phyloP scores from a whole-genome alignment of 441 rosid species.

The Theobroma grandiflorum region DNA sequence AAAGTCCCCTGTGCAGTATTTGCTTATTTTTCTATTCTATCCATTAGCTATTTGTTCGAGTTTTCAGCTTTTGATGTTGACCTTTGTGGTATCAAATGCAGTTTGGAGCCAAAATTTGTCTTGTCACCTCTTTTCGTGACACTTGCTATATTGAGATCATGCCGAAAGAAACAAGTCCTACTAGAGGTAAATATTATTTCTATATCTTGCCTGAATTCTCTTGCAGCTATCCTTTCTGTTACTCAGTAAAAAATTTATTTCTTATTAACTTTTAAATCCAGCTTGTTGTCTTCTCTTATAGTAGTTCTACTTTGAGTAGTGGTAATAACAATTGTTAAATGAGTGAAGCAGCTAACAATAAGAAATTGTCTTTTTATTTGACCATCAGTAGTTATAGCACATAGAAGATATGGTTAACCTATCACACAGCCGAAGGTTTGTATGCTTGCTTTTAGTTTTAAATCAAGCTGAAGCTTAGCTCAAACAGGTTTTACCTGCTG shows the following conservation, averaged over 20 bases:
- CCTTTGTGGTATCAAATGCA: slow-evolving; percentile 48
- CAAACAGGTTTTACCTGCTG: neutral
- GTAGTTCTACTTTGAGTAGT: neutral
- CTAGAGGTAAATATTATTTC: slow-evolving; percentile 57
- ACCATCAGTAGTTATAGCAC: neutral
- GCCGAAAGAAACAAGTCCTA: slow-evolving; percentile 74
- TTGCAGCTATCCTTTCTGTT: neutral
- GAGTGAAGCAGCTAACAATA: neutral
- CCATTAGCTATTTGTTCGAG: neutral
- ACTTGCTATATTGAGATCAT: slow-evolving; percentile 85
- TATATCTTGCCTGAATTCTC: slow-evolving; percentile 12
- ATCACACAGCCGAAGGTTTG: neutral
- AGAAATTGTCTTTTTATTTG: neutral
- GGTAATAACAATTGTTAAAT: neutral
- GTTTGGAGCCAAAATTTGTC: slow-evolving; percentile 84
- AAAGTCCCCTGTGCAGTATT: neutral
- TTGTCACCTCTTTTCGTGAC: slow-evolving; percentile 92
- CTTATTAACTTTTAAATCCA: neutral
- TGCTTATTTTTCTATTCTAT: neutral
- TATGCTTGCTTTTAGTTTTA: neutral
- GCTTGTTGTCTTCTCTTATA: neutral
- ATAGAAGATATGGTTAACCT: neutral
- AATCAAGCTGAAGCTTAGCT: neutral
- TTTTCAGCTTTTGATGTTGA: slow-evolving; percentile 31
- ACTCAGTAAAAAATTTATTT: neutral